Percentiles rank a stretch among this genome's conserved stretches.
phyloP scores from a whole-genome alignment of 257 asterid genomes.

The Solanum pimpinellifolium region DNA sequence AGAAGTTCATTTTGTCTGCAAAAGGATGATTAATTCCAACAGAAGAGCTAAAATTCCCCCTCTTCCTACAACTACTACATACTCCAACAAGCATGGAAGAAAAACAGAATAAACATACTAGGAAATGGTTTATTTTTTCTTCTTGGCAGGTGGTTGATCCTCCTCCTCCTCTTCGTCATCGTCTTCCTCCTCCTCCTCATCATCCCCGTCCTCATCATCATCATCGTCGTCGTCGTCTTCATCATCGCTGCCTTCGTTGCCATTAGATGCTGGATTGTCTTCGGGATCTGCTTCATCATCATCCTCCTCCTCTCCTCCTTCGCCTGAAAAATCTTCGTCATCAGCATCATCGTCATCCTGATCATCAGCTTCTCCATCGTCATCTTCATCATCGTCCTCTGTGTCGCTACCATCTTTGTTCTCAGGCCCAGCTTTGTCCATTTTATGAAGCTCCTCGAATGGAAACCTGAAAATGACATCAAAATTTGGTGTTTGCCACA shows the following conservation, averaged over 20 bases:
- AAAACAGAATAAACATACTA: conserved; percentile 11
- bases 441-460: conserved; percentile 33
- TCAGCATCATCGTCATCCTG: conserved; percentile 62
- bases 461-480: conserved; percentile 38
- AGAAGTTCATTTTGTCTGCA: conserved; percentile 13
- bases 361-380: conserved; percentile 33
- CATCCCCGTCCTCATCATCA: not conserved
- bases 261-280: not conserved
- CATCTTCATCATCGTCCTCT: conserved; percentile 74
- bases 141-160: conserved; percentile 85
- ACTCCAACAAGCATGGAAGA: conserved; percentile 28
- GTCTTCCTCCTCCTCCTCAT: not conserved
- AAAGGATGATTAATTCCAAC: conserved; percentile 32
- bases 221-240: not conserved
- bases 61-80: conserved; percentile 30
- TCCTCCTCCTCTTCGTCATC: conserved; percentile 8
- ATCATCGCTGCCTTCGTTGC: not conserved
- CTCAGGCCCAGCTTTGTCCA: conserved; percentile 34
- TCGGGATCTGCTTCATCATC: conserved; percentile 52
- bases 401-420: conserved; percentile 63
- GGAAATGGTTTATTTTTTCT: conserved; percentile 45
- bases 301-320: conserved; percentile 34
- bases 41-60: conserved; percentile 13
- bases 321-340: conserved; percentile 36
- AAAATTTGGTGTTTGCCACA: not conserved